Base-by-base conservation (phyloP, 2,329 filamentous ascomycete genomes). In the Aspergillus sclerotialis region DNA sequence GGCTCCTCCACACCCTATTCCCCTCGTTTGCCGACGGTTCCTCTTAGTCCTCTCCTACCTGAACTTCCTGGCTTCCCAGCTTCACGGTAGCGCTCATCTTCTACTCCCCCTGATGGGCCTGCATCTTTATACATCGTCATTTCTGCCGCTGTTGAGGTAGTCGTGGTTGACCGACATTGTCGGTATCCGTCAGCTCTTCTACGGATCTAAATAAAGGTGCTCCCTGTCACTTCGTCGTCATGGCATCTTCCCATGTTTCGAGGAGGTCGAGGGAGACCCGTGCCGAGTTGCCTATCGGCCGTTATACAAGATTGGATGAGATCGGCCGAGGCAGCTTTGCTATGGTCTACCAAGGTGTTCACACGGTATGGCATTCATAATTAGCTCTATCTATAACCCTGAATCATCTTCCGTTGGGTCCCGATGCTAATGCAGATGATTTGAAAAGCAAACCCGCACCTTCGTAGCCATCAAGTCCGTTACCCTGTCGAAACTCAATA, bases 251-350 rank as follows among this genome's bases (percentile, higher is more conserved):
- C 47, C 61, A 65, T 44, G 56, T 64, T 47, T 62, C 58, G 23
- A 60, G 58, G 50, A 60, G 61, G 49, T 58, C 63, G 30, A 60
- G 56, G 33, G 57, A 60, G 38, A 30, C 50, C 39, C 52, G 46
- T 14, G 30, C 44, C 17, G 56, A 61, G 39, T 56, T 68, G 49
- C 50, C 58, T 29, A 72, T 92, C 52, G 86, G 88, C 48, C 79
- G 83, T 54, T 95, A 93, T 64, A 75, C 76, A 52, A 80, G 90
- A 53, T 78, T 88, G 50, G 80, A 84, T 49, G 86, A 95, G 67
- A 95, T 96, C 59, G 92, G 92, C 44, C 92, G 92, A 67, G 92
- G 92, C 43, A 96, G 92, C 69, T 98, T 96, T 70, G 92, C 92
- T 46, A 88, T 88, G 48, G 92, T 98, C 47, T 96, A 92, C 61